A percentile compares a stretch with the other conserved stretches of the same genome.
phyloP scores from a whole-genome alignment of 306 rosid genomes.

The Mimosa pudica region DNA sequence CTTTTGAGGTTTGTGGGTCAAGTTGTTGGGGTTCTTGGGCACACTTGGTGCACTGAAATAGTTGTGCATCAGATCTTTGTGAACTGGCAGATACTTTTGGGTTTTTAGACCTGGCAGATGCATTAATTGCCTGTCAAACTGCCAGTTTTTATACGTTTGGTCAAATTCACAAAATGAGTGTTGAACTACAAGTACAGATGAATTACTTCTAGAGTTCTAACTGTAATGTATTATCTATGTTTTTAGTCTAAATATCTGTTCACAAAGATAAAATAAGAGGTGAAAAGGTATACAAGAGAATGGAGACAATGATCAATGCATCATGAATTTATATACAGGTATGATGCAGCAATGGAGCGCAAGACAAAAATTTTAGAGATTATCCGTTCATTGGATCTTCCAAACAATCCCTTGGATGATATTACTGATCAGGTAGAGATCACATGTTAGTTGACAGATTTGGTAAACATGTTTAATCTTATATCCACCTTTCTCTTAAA shows the following conservation, averaged over 20 bases:
- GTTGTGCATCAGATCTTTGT: not conserved
- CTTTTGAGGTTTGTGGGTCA: slow-evolving; percentile 28
- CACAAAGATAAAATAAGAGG: not conserved
- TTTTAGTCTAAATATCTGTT: slow-evolving; percentile 20
- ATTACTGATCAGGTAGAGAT: slow-evolving; percentile 85
- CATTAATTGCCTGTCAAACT: not conserved
- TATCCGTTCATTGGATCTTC: slow-evolving; percentile 88
- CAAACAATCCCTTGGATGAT: slow-evolving; percentile 97
- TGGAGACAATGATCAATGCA: slow-evolving; percentile 22
- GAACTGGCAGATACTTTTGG: not conserved
- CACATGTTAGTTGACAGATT: slow-evolving; percentile 24
- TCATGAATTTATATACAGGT: slow-evolving; percentile 58
- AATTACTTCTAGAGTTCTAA: slow-evolving; percentile 2
- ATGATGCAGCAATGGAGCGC: slow-evolving; percentile 79
- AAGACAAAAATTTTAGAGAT: slow-evolving; percentile 70
- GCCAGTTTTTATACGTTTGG: not conserved
- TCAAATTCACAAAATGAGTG: not conserved
- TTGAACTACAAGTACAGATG: not conserved
- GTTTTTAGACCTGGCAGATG: not conserved
- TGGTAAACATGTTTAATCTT: slow-evolving; percentile 14
- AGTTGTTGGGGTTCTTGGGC: slow-evolving; percentile 3
- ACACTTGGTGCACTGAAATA: not conserved
- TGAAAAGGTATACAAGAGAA: not conserved
- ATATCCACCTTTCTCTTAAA: not conserved
- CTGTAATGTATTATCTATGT: slow-evolving; percentile 13